A percentile compares a stretch with the other conserved stretches of the same genome.
Conservation (phyloP, 2,329 filamentous ascomycete species). For the Tricladium varicosporioides region DNA sequence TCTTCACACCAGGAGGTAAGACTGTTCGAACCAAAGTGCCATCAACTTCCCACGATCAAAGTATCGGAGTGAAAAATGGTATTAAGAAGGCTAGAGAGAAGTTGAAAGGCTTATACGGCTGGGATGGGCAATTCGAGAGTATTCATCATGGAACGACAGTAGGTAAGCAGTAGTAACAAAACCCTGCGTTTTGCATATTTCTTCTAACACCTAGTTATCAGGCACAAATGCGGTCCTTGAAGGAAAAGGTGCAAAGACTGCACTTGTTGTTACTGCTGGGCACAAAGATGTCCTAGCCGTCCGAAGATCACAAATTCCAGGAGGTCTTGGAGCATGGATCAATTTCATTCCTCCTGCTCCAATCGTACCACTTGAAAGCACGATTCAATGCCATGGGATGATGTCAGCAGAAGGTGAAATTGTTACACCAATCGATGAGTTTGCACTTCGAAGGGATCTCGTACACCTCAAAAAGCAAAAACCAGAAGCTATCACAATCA, state of each 20-base stretch:
- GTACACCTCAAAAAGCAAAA: background rate
- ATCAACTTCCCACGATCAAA: background rate
- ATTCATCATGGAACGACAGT: background rate
- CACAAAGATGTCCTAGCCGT: background rate
- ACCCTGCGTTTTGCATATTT: background rate
- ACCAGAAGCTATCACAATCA: background rate
- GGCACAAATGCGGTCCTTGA: constrained; percentile 54
- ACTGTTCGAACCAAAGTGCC: background rate
- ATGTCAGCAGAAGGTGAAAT: background rate
- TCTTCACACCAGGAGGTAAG: background rate
- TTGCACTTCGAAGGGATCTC: background rate
- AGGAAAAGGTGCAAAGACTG: constrained; percentile 69
- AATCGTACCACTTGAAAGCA: background rate
- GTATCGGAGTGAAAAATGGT: constrained; percentile 1
- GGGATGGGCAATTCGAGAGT: background rate
- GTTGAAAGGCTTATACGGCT: background rate
- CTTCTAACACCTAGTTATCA: background rate
- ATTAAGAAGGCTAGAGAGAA: constrained; percentile 35
- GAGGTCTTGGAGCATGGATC: background rate
- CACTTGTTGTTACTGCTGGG: constrained; percentile 59
- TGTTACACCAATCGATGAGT: background rate
- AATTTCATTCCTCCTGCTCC: background rate
- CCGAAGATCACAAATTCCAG: background rate
- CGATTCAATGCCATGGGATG: background rate
- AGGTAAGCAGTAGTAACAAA: background rate